phyloP scores from a whole-genome alignment of 2,329 filamentous ascomycete species.

The Scedosporium aurantiacum region DNA sequence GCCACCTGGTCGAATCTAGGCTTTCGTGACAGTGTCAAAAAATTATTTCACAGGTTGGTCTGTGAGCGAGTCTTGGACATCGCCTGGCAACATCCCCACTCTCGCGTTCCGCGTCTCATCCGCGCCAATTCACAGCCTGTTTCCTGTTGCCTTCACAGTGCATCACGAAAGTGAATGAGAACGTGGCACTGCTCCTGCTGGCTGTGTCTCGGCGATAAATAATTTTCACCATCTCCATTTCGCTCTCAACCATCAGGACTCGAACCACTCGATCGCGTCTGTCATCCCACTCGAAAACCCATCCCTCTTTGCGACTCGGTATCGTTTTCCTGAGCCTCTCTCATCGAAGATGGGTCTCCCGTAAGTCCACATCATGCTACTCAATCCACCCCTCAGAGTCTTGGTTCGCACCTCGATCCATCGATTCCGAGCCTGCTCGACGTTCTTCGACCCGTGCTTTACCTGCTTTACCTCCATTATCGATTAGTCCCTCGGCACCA shows the following conservation, averaged over 20 bases:
- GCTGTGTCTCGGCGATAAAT: neutral
- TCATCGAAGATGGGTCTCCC: constrained; percentile 5
- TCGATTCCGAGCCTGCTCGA: neutral
- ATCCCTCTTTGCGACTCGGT: neutral
- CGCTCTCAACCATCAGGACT: neutral
- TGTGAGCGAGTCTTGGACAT: neutral
- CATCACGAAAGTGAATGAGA: neutral
- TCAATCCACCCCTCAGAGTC: neutral
- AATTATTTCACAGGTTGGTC: neutral
- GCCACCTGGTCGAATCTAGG: neutral
- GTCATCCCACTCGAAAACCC: neutral
- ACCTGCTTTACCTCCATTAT: neutral
- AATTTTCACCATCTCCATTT: neutral
- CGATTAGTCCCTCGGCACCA: neutral
- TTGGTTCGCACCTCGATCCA: neutral
- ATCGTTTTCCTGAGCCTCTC: neutral
- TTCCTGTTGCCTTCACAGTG: neutral
- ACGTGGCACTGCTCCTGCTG: neutral
- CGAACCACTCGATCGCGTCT: neutral
- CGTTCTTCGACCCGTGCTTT: neutral
- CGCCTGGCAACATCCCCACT: neutral
- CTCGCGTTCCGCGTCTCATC: neutral
- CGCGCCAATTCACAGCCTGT: neutral
- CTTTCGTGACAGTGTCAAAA: neutral
- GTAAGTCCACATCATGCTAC: constrained; percentile 1